Base-by-base conservation (phyloP, 306 rosid genomes). In the Fragaria nilgerrensis region DNA sequence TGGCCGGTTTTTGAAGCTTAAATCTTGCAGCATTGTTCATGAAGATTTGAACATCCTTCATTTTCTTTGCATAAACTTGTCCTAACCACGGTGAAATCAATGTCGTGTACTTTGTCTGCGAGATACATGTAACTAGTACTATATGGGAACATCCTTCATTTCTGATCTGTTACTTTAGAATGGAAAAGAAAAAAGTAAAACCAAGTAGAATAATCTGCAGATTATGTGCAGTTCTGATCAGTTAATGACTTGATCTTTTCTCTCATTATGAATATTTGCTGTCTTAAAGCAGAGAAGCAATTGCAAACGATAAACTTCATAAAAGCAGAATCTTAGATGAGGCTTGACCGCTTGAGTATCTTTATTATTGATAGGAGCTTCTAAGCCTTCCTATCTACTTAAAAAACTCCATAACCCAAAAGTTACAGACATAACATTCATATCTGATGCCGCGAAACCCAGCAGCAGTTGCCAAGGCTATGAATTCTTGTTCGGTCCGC, bases 351-450 rank as follows among this genome's bases (percentile, higher is more conserved):
- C 34, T 68, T 22, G 29, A 36, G 47, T 37, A 20, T 41, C 72
- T 39, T 39, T 67, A 15, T 16, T 66, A 66, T 37, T 20, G 4
- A 68, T 41, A 17, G 49, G 19, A 48, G 62, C 39, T 20, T 49
- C 9, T 44, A 45, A 27, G 49, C 14, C 63, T 23, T 37, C 47
- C 66, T 12, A 32, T 13, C 22, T 75, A 70, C 83, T 91, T 91
- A 23, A 79, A 82, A 75, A 91, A 86, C 78, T 87, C 92, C 84
- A 91, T 87, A 36, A 89, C 53, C 87, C 89, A 86, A 5, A 74
- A 70, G 64, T 77, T 80, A n/a, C 66, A 67, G 2, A 80, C 79
- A 72, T 12, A 76, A n/a, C 88, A 81, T 11, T 71, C 78, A 77
- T 77, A 84, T 75, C 41, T 76, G 59, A 91, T 72, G 59, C 88